These are phyloP conservation scores for Elaeis guineensis DNA, from an alignment of 176 grass and related monocot species.

Conservation along the genomic window DNA sequence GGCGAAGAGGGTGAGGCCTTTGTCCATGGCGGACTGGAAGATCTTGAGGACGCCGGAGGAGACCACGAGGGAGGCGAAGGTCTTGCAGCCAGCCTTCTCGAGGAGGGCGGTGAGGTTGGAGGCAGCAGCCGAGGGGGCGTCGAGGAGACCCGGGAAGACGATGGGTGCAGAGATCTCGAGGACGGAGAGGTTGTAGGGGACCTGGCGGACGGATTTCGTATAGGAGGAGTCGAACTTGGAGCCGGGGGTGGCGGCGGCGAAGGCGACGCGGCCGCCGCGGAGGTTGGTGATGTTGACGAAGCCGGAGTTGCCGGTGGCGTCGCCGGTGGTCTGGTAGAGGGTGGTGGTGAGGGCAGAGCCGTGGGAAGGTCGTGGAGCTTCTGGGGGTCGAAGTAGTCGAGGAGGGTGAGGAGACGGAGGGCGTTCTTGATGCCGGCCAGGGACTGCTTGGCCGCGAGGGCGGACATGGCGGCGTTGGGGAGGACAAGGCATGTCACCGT, in stretches of 20 bases:
- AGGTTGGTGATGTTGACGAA: slow-evolving; percentile 98
- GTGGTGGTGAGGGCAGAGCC: slow-evolving; percentile 78
- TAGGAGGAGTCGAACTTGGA: slow-evolving; percentile 71
- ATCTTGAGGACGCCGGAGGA: slow-evolving; percentile 72
- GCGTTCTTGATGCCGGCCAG: slow-evolving; percentile 82
- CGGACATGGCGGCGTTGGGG: slow-evolving; percentile 71
- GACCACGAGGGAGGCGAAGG: slow-evolving; percentile 54
- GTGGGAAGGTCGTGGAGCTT: slow-evolving; percentile 75
- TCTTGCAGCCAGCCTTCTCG: slow-evolving; percentile 96
- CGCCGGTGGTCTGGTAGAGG: slow-evolving; percentile 91
- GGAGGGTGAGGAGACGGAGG: slow-evolving; percentile 77
- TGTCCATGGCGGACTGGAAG: slow-evolving; percentile 86
- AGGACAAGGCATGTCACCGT: slow-evolving; percentile 84
- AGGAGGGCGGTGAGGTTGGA: slow-evolving; percentile 74
- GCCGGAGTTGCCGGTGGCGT: slow-evolving; percentile 67
- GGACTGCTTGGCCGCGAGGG: slow-evolving; percentile 65
- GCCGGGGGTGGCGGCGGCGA: slow-evolving; percentile 69
- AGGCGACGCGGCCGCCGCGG: slow-evolving; percentile 73
- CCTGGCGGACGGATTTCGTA: slow-evolving; percentile 57
- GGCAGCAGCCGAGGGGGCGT: slow-evolving; percentile 36
- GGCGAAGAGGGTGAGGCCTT: slow-evolving; percentile 77
- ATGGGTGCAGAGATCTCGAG: slow-evolving; percentile 80
- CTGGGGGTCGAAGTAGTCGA: slow-evolving; percentile 88
- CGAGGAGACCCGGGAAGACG: slow-evolving; percentile 72
- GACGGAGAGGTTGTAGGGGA: slow-evolving; percentile 87